Conservation (phyloP, 108 stramenopile species). For the Heterococcus sp. region DNA sequence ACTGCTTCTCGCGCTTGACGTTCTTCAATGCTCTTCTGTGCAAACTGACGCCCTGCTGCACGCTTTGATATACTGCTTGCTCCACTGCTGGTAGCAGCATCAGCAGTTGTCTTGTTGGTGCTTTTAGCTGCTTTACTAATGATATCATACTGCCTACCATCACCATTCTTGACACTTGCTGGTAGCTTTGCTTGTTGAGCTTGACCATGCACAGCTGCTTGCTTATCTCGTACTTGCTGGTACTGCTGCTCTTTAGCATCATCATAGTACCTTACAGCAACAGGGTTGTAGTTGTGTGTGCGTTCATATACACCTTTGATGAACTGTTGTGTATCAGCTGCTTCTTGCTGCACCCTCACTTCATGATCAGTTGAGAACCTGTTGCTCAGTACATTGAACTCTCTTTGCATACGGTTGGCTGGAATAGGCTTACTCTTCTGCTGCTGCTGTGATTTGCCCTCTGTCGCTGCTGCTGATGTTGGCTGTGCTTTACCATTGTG, state of each 20-base stretch:
- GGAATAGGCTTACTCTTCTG: not conserved
- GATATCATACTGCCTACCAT: slow-evolving; percentile 33
- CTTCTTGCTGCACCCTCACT: not conserved
- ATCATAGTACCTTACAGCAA: slow-evolving; percentile 29
- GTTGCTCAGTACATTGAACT: slow-evolving; percentile 33
- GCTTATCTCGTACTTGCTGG: too few species aligned
- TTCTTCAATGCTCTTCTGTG: slow-evolving; percentile 1
- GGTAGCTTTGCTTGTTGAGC: slow-evolving; percentile 35
- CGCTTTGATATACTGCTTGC: slow-evolving; percentile 7
- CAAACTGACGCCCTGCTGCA: slow-evolving; percentile 1
- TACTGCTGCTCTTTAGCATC: slow-evolving; percentile 12
- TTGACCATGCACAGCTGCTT: slow-evolving; percentile 10
- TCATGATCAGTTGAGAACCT: not conserved
- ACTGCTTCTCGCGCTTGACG: slow-evolving; percentile 5
- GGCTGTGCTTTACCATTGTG: not conserved
- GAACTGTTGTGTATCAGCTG: not conserved
- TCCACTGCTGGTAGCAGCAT: not conserved
- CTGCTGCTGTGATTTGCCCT: not conserved
- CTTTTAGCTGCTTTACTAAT: slow-evolving; percentile 33
- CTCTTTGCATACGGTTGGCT: slow-evolving; percentile 1
- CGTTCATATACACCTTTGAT: not conserved
- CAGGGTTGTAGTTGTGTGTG: slow-evolving; percentile 33
- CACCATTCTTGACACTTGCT: slow-evolving; percentile 7
- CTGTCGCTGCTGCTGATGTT: not conserved
- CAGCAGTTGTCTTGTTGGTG: too few species aligned